Percentiles rank a stretch among this genome's conserved stretches.
These are phyloP conservation scores for Aspergillus vadensis DNA, from an alignment of 2,329 filamentous ascomycete genomes.

Conservation along the genomic window DNA sequence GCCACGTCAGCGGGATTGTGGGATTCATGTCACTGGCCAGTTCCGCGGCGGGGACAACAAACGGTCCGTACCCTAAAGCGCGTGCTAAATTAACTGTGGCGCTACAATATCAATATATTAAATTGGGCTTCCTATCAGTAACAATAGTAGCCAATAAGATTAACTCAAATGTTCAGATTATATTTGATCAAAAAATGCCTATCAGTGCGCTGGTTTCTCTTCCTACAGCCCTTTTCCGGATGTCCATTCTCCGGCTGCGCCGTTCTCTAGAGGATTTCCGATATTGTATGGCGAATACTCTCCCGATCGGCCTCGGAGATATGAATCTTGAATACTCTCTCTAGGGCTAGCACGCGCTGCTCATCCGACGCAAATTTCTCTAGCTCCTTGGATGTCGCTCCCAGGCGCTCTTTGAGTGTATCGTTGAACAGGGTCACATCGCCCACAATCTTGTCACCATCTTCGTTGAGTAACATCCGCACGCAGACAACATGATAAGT, in stretches of 20 bases:
- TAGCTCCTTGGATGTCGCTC: neutral
- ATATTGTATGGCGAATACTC: neutral
- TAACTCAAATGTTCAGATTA: too few species aligned
- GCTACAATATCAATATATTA: too few species aligned
- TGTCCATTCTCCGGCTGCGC: too few species aligned
- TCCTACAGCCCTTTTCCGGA: neutral
- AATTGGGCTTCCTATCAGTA: neutral
- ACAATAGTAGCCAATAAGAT: neutral
- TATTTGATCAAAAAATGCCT: neutral
- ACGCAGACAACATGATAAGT: neutral
- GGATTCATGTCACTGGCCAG: neutral
- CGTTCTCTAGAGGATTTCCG: neutral
- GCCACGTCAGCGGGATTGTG: neutral
- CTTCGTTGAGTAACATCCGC: neutral
- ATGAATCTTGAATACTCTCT: neutral
- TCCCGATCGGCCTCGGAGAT: neutral
- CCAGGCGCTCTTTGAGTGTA: neutral
- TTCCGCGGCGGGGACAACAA: neutral
- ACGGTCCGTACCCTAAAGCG: neutral
- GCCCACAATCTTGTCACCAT: neutral
- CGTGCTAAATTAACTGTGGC: neutral
- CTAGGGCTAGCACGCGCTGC: neutral
- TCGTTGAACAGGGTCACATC: constrained; percentile 3
- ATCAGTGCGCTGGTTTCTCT: neutral
- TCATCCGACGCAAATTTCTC: neutral